A percentile compares a stretch with the other conserved stretches of the same genome.
Evolutionary conservation across 75 land plant species (phyloP).

Genomic region (Selaginella moellendorffii): DNA sequence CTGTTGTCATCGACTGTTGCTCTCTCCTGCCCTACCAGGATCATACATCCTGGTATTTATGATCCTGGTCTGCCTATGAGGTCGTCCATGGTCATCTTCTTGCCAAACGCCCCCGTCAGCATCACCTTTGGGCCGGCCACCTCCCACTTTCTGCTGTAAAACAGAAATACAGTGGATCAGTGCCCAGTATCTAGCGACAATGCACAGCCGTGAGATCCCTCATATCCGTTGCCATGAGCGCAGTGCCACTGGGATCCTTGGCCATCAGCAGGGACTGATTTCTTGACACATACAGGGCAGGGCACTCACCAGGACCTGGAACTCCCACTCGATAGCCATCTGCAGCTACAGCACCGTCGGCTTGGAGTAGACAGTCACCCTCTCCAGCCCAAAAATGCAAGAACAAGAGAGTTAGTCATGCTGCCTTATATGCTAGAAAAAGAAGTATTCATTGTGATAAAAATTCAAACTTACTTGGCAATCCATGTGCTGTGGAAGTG

Average conservation of each 20-base stretch:
- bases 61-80: conserved; percentile 80
- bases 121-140: conserved; percentile 24
- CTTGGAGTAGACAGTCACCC: conserved; percentile 36
- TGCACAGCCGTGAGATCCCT: conserved; percentile 23
- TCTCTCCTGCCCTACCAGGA: too few species aligned
- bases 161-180: conserved; percentile 58
- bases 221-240: conserved; percentile 34
- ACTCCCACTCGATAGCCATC: conserved; percentile 46
- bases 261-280: conserved; percentile 56
- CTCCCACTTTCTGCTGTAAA: conserved; percentile 40
- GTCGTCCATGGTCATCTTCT: conserved; percentile 94
- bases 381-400: conserved; percentile 87
- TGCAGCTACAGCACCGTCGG: conserved; percentile 47
- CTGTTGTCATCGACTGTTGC: too few species aligned
- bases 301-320: conserved; percentile 42
- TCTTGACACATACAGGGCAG: conserved; percentile 62
- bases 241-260: conserved; percentile 22
- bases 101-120: conserved; percentile 75
- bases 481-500: too few species aligned
- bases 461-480: too few species aligned
- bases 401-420: too few species aligned
- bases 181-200: conserved; percentile 42
- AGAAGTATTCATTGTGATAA: too few species aligned
- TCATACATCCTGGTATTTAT: too few species aligned
- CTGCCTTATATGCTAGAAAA: too few species aligned